These are phyloP conservation scores for Periconia sp. DNA, from an alignment of 2,329 filamentous ascomycete species.

Conservation along the genomic window DNA sequence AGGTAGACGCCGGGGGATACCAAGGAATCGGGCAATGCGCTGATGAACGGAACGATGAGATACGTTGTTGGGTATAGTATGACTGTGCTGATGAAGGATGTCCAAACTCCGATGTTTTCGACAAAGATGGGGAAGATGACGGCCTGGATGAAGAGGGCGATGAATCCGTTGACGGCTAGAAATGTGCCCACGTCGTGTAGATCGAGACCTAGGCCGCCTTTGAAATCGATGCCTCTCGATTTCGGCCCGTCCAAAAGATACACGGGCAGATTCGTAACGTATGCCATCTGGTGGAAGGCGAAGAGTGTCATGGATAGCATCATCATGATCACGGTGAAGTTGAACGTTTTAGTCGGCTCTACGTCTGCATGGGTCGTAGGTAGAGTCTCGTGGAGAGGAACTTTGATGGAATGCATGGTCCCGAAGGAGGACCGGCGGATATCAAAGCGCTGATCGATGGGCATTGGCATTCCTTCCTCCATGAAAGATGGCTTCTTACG, in stretches of 20 bases:
- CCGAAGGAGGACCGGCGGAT: slow-evolving; percentile 44
- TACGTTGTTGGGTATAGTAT: slow-evolving; percentile 71
- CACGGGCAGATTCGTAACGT: slow-evolving; percentile 87
- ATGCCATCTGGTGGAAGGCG: slow-evolving; percentile 89
- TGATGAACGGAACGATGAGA: slow-evolving; percentile 71
- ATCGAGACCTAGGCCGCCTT: slow-evolving; percentile 69
- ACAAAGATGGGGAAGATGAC: slow-evolving; percentile 72
- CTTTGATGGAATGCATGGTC: slow-evolving; percentile 44
- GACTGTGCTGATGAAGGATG: slow-evolving; percentile 68
- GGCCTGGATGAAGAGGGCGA: slow-evolving; percentile 76
- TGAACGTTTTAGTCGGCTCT: slow-evolving; percentile 55
- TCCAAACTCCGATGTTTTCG: slow-evolving; percentile 70
- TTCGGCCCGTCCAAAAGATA: slow-evolving; percentile 79
- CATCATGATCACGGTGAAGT: slow-evolving; percentile 73
- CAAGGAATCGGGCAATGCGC: slow-evolving; percentile 59
- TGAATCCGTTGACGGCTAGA: slow-evolving; percentile 71
- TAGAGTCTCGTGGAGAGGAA: slow-evolving; percentile 33
- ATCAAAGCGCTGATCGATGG: slow-evolving; percentile 41
- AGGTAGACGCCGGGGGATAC: slow-evolving; percentile 68
- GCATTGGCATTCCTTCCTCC: slow-evolving; percentile 43
- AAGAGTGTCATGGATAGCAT: slow-evolving; percentile 85
- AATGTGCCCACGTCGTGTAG: slow-evolving; percentile 71
- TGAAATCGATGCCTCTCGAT: slow-evolving; percentile 42
- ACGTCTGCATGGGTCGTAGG: slow-evolving; percentile 17
- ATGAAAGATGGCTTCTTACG: slow-evolving; percentile 44